These are phyloP conservation scores for Hyphodiscus sp. DNA, from an alignment of 2,329 filamentous ascomycete species.

Conservation along the genomic window DNA sequence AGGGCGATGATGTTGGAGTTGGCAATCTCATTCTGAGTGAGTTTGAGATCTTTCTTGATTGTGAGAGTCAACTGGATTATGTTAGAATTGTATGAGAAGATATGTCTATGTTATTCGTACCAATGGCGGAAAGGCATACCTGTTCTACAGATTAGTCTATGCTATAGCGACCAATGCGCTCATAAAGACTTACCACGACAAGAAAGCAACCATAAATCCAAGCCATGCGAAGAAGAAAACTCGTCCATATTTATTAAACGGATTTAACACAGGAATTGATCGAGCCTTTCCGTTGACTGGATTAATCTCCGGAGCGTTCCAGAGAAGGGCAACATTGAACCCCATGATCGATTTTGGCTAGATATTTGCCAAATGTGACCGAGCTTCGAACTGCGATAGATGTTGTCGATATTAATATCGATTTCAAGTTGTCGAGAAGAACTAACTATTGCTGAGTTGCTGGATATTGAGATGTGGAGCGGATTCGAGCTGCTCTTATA, in stretches of 20 bases:
- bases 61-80: conserved; percentile 41
- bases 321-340: conserved; percentile 22
- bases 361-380: background rate
- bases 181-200: conserved; percentile 66
- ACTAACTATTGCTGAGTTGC: background rate
- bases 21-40: conserved; percentile 64
- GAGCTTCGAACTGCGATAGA: background rate
- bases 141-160: conserved; percentile 5
- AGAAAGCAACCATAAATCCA: conserved; percentile 81
- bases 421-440: background rate
- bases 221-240: conserved; percentile 90
- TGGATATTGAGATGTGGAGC: background rate
- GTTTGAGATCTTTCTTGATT: conserved; percentile 70
- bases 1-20: conserved; percentile 91
- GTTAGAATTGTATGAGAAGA: conserved; percentile 32
- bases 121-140: conserved; percentile 80
- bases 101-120: conserved; percentile 1
- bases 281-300: conserved; percentile 78
- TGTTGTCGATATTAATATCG: background rate
- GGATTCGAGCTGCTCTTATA: background rate
- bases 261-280: conserved; percentile 73
- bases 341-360: conserved; percentile 12
- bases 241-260: conserved; percentile 71
- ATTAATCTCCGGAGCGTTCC: conserved; percentile 42
- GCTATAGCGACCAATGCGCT: conserved; percentile 52